Evolutionary conservation across 225 moss, liverwort and hornwort species (phyloP).

Genomic region (Physcomitrellopsis africana): DNA sequence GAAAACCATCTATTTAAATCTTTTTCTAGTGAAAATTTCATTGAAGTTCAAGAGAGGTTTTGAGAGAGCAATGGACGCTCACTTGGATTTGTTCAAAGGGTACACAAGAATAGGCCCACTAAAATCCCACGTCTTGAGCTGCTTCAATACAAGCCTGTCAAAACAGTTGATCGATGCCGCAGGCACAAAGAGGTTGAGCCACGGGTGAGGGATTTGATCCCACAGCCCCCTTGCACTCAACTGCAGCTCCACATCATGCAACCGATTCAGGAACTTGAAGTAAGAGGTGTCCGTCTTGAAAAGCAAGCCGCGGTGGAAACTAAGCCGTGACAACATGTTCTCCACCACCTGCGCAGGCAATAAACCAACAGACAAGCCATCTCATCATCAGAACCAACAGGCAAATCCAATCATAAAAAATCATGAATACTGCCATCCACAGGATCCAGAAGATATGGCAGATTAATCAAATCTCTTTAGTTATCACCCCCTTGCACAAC

Average conservation of each 20-base stretch:
- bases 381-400: slow-evolving; percentile 1
- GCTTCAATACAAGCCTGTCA: slow-evolving; percentile 62
- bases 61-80: slow-evolving; percentile 12
- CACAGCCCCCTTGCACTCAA: slow-evolving; percentile 56
- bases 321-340: slow-evolving; percentile 58
- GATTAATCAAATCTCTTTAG: too few relatives aligned
- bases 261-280: slow-evolving; percentile 72
- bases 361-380: background rate
- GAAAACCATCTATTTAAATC: too few relatives aligned
- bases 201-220: slow-evolving; percentile 82
- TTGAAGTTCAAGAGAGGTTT: too few relatives aligned
- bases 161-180: slow-evolving; percentile 64
- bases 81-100: slow-evolving; percentile 81
- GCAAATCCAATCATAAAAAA: background rate
- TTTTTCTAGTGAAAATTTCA: too few relatives aligned
- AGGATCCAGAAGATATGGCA: background rate
- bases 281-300: slow-evolving; percentile 66
- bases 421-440: background rate
- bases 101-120: slow-evolving; percentile 79
- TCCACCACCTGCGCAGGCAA: slow-evolving; percentile 51
- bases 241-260: slow-evolving; percentile 56
- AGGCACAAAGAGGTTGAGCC: slow-evolving; percentile 84
- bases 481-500: too few relatives aligned
- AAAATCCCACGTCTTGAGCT: slow-evolving; percentile 47
- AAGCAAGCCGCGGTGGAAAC: slow-evolving; percentile 58